Evolutionary conservation across 352 stramenopile genomes (phyloP), one percentile per base, ranked within the genome.

Genomic region (Phytophthora sansomeana): DNA sequence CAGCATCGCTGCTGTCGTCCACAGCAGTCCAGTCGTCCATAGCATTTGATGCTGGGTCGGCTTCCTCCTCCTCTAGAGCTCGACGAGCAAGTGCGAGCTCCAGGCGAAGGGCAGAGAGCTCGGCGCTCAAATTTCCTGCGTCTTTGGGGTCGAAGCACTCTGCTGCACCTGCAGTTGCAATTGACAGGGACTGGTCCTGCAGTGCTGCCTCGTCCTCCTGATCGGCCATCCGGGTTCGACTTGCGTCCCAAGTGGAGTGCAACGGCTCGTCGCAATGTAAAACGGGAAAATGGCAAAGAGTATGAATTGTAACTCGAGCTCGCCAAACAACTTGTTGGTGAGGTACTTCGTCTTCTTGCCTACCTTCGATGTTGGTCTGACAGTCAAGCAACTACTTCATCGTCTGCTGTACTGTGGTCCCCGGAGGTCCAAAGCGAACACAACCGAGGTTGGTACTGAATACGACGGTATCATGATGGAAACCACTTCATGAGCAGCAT

Each of bases 111-210:
- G 41, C 50, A 14, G 41, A 14, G 11, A 51, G 41, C 28, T 58
- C 56, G 6, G 51, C 36, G 35, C 50, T 53, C 30, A 43, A 67
- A 67, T 67, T 41, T 67, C 36, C 41, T 2, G 30, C 39, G 26
- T 66, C 30, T 47, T 72, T 24, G 44, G 26, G 28, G 26, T 53
- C 58, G 36, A 67, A 67, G 42, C 61, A 38, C 51, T 58, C 28
- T 14, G 32, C 42, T 69, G 58, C 63, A 63, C 59, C 64, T 69
- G 66, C 46, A 70, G 52, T 70, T 74, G 60, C 66, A 70, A 48
- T 66, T 70, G 53, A 29, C 53, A 74, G 57, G 53, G 61, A 74
- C 67, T 71, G 67, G 61, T 63, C 67, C 38, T 46, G 39, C 47
- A 19, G 6, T 9, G 52, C 52, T 43, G 47, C 54, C 6, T 21